Conservation (phyloP, 2,329 filamentous ascomycete species). For the Fusarium mexicanum region DNA sequence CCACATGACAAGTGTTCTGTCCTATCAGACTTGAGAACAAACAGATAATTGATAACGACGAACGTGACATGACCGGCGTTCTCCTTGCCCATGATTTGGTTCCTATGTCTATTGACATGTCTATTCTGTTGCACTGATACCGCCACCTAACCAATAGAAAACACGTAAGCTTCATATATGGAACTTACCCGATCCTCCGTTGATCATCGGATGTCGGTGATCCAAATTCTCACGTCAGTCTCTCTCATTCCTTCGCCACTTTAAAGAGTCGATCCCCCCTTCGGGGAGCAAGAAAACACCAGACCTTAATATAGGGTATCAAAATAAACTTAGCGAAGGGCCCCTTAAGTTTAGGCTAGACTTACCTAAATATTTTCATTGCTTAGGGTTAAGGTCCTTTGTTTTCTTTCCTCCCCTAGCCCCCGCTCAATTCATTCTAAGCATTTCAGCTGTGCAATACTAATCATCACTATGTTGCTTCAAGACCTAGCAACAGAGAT, state of each 20-base stretch:
- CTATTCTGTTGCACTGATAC: no score
- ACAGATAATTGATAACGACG: no score
- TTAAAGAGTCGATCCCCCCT: accelerated
- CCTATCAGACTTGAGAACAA: no score
- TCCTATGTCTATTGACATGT: accelerated
- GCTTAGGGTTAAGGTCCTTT: no score
- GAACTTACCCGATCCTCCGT: background rate
- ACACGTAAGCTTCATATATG: background rate
- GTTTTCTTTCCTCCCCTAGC: no score
- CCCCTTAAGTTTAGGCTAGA: no score
- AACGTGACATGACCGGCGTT: accelerated
- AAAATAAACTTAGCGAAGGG: no score
- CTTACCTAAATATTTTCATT: no score
- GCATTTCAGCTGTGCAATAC: accelerated
- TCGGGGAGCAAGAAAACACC: no score
- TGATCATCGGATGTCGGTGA: background rate
- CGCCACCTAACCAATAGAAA: no score
- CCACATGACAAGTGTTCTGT: background rate
- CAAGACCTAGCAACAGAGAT: conserved; percentile 4
- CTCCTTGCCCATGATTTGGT: accelerated
- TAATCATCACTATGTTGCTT: background rate
- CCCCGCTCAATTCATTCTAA: no score
- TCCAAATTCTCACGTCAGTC: conserved; percentile 6
- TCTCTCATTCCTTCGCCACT: background rate
- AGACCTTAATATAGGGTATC: no score